Evolutionary conservation across 176 grass and related monocot species (phyloP).

Genomic region (Aegilops sharonensis): DNA sequence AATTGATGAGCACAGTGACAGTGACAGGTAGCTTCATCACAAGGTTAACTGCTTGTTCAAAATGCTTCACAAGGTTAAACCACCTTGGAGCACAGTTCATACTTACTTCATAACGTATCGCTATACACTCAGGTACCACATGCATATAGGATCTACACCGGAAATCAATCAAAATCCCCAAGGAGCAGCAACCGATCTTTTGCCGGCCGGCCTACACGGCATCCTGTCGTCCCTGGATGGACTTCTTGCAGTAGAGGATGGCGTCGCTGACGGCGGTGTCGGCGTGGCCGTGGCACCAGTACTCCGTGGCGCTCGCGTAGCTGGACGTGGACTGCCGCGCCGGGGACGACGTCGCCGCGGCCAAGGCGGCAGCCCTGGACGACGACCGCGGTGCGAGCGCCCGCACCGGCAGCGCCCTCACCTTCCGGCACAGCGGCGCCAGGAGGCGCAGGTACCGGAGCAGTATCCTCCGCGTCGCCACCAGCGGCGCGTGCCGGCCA

Average conservation of each 20-base stretch:
- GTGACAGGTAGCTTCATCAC: conserved; percentile 6
- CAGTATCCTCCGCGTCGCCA: conserved; percentile 65
- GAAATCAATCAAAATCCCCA: conserved; percentile 19
- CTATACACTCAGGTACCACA: conserved; percentile 26
- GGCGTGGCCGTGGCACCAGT: conserved; percentile 74
- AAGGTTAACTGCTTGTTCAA: conserved; percentile 14
- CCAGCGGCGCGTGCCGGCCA: conserved; percentile 18
- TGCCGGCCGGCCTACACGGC: conserved; percentile 10
- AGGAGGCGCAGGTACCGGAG: conserved; percentile 76
- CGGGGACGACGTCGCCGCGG: not conserved
- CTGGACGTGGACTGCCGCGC: conserved; percentile 40
- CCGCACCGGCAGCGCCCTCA: conserved; percentile 43
- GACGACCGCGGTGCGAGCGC: conserved; percentile 23
- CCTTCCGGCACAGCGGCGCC: conserved; percentile 73
- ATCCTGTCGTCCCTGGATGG: conserved; percentile 47
- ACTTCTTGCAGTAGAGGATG: conserved; percentile 93
- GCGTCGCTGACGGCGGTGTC: conserved; percentile 81
- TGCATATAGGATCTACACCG: conserved; percentile 8
- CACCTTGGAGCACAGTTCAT: conserved; percentile 29
- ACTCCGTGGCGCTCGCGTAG: conserved; percentile 30
- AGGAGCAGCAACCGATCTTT: not conserved
- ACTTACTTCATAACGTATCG: not conserved
- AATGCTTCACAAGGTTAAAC: conserved; percentile 44
- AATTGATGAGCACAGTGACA: not conserved
- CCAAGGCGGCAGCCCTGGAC: not conserved